Evolutionary conservation across 1,284 basidiomycete species (phyloP).

Genomic region (Rhizoctonia solani): DNA sequence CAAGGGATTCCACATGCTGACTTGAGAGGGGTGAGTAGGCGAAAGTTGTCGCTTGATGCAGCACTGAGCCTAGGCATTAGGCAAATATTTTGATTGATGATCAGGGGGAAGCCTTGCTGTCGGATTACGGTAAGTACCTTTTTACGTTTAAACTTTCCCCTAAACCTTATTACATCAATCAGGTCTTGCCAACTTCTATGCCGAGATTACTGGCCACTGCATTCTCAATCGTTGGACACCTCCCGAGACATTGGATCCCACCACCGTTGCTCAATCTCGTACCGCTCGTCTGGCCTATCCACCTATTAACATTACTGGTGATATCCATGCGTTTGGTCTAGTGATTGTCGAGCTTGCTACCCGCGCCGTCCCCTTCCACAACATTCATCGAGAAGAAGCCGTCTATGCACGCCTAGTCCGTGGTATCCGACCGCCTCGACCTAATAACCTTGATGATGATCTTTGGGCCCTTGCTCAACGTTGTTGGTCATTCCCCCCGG

Average conservation of each 20-base stretch:
- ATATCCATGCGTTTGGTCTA: constrained; percentile 29
- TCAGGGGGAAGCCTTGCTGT: constrained; percentile 30
- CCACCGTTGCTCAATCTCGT: constrained; percentile 29
- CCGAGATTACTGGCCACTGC: constrained; percentile 26
- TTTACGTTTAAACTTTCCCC: background rate
- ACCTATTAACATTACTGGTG: constrained; percentile 29
- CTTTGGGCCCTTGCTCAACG: constrained; percentile 25
- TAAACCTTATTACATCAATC: background rate
- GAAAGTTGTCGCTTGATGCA: background rate
- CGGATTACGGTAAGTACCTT: constrained; percentile 13
- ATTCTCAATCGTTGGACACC: constrained; percentile 31
- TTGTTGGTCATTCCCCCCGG: constrained; percentile 24
- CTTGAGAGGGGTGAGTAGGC: constrained; percentile 11
- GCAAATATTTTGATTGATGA: constrained; percentile 24
- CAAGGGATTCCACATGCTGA: constrained; percentile 29
- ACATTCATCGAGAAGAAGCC: constrained; percentile 22
- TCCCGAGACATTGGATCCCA: constrained; percentile 24
- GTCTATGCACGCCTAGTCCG: constrained; percentile 28
- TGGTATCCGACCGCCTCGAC: constrained; percentile 18
- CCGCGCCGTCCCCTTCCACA: constrained; percentile 20
- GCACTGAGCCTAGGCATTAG: background rate
- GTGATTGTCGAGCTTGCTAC: constrained; percentile 30
- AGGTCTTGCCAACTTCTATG: constrained; percentile 30
- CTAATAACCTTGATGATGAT: background rate
- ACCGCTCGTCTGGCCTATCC: constrained; percentile 22